Evolutionary conservation across 2,329 filamentous ascomycete genomes (phyloP), one percentile per base, ranked within the genome.

Genomic region (Fusarium oligoseptatum): DNA sequence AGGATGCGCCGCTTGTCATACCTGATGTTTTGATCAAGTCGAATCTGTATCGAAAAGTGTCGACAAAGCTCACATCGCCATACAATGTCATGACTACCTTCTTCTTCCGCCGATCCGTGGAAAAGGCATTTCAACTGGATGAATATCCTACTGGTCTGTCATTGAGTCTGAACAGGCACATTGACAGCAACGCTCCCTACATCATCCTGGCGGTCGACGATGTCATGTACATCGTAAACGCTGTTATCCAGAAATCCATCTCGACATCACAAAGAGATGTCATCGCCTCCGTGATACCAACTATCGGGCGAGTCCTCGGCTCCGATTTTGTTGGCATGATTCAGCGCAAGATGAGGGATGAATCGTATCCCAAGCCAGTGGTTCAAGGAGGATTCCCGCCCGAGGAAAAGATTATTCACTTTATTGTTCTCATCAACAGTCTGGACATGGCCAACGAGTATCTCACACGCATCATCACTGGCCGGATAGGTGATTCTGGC

Each of bases 171-270:
- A 92, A 89, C 78, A 93, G 89, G 79, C 87, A 92, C 4, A 87
- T 98, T 50, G 91, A 93, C 62, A 90, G 92, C 67, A 95, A 95
- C 77, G 90, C 95, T 3, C 97, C 97, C 1, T 97, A 94, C 80
- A 98, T 99, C 78, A 96, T 97, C 50, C 95, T 95, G 2, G 95
- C 96, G 0, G 95, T 99, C 10, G 97, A 99, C 85, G 97, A 98
- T 84, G 95, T 98, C 80, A 98, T 99, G 96, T 99, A 98, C 84
- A 98, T 99, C 77, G 94, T 98, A 81, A 97, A 97, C 81, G 93
- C 96, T 60, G 93, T 98, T 37, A 88, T 98, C 9, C 93, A 97
- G 74, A 92, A 96, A 74, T 94, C 95, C 0, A 87, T 98, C 24
- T 93, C 94, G 1, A 98, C 97, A 1, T 94, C 94, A 3, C 95